These are phyloP conservation scores for Spizellomyces sp. DNA, from an alignment of 192 early-diverging fungal species.

Conservation along the genomic window DNA sequence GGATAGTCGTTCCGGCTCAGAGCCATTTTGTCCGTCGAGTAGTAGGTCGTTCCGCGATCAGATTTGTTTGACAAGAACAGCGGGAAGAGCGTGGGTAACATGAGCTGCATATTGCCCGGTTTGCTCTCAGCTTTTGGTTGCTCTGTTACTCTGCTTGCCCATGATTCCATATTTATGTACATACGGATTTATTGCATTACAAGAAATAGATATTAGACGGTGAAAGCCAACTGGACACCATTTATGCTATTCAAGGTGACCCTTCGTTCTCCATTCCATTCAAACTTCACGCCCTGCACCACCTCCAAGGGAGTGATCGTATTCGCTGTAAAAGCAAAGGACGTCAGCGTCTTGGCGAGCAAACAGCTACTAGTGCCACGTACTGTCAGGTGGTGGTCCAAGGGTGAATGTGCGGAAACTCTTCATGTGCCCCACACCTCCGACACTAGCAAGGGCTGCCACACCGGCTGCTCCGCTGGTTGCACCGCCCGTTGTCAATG, in stretches of 20 bases:
- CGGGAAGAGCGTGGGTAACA: background rate
- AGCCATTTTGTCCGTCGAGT: too few relatives aligned
- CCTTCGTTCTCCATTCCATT: conserved; percentile 49
- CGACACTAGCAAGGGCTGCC: conserved; percentile 27
- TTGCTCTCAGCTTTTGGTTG: background rate
- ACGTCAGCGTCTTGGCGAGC: background rate
- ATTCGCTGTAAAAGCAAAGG: background rate
- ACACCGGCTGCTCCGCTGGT: conserved; percentile 26
- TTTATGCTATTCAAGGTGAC: conserved; percentile 45
- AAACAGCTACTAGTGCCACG: conserved; percentile 1
- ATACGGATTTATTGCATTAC: background rate
- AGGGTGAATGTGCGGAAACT: conserved; percentile 49
- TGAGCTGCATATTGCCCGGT: too few relatives aligned
- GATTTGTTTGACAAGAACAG: background rate
- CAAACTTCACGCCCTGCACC: conserved; percentile 37
- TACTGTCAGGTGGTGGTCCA: conserved; percentile 42
- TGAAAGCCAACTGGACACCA: conserved; percentile 46
- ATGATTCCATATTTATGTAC: background rate
- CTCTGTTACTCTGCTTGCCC: background rate
- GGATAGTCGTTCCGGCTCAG: too few relatives aligned
- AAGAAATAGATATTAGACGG: conserved; percentile 33
- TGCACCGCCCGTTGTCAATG: conserved; percentile 23
- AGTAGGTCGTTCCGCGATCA: background rate
- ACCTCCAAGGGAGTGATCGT: conserved; percentile 13
- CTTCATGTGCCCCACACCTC: conserved; percentile 46